phyloP scores from a whole-genome alignment of 106 monocot genomes.

The Dendrobium catenatum region DNA sequence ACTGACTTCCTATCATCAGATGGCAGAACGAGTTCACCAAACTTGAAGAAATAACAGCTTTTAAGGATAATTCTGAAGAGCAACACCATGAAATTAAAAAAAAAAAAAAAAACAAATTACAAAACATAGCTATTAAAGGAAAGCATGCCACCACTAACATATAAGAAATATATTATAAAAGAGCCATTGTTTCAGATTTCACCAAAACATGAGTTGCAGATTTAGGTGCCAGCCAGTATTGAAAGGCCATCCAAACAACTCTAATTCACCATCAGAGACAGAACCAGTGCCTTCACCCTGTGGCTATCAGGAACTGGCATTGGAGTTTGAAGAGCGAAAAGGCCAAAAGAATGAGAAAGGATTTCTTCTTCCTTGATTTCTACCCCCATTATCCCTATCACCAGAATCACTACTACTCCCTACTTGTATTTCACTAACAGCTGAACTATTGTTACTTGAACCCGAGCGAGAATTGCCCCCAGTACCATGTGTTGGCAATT shows the following conservation, averaged over 20 bases:
- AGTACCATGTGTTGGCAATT: constrained; percentile 35
- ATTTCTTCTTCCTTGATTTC: constrained; percentile 35
- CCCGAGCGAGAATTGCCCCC: constrained; percentile 9
- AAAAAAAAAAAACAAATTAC: background rate
- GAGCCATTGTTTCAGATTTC: background rate
- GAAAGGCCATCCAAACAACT: background rate
- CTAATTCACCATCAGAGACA: background rate
- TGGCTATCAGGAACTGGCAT: background rate
- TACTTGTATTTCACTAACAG: constrained; percentile 6
- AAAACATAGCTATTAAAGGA: background rate
- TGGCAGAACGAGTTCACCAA: background rate
- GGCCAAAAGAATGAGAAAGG: constrained; percentile 63
- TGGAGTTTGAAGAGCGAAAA: constrained; percentile 37
- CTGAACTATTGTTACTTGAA: constrained; percentile 12
- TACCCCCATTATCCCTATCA: constrained; percentile 14
- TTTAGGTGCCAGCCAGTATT: background rate
- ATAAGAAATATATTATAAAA: background rate
- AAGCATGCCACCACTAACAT: background rate
- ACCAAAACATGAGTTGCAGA: background rate
- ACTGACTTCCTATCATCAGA: background rate
- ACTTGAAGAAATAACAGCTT: background rate
- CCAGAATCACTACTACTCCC: background rate
- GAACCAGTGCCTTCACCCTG: background rate
- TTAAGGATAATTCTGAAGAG: background rate
- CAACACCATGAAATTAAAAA: background rate